Evolutionary conservation across 1,284 basidiomycete species (phyloP).

Genomic region (Tilletia walkeri): DNA sequence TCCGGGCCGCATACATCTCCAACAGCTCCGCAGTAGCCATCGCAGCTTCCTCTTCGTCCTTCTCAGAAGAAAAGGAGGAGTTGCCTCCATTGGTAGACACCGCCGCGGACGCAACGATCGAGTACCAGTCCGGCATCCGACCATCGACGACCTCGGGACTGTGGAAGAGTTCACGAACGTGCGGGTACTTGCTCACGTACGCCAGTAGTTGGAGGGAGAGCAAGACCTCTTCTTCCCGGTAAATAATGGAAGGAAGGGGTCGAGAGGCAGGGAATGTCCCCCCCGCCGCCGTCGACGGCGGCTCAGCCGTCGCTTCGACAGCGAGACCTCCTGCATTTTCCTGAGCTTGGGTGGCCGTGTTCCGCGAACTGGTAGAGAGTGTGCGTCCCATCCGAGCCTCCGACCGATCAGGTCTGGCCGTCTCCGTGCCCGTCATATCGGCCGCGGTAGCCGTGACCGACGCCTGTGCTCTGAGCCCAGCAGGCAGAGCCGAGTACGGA

Average conservation of each 20-base stretch:
- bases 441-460: not conserved
- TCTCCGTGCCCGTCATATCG: not conserved
- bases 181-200: constrained; percentile 95
- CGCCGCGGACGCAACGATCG: constrained; percentile 9
- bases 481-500: too few species aligned
- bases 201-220: constrained; percentile 87
- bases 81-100: not conserved
- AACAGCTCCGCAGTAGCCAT: not conserved
- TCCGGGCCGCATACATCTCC: not conserved
- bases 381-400: too few species aligned
- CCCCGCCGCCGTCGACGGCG: too few species aligned
- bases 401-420: too few species aligned
- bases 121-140: constrained; percentile 32
- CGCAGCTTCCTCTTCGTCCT: not conserved
- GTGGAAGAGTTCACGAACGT: constrained; percentile 95
- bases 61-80: not conserved
- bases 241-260: constrained; percentile 55
- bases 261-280: not conserved
- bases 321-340: not conserved
- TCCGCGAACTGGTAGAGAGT: not conserved
- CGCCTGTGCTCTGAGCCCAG: too few species aligned
- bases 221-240: constrained; percentile 91
- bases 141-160: constrained; percentile 40
- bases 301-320: too few species aligned
- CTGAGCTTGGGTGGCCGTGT: not conserved